phyloP scores from a whole-genome alignment of 768 basidiomycete species.

The Auricularia heimuer region DNA sequence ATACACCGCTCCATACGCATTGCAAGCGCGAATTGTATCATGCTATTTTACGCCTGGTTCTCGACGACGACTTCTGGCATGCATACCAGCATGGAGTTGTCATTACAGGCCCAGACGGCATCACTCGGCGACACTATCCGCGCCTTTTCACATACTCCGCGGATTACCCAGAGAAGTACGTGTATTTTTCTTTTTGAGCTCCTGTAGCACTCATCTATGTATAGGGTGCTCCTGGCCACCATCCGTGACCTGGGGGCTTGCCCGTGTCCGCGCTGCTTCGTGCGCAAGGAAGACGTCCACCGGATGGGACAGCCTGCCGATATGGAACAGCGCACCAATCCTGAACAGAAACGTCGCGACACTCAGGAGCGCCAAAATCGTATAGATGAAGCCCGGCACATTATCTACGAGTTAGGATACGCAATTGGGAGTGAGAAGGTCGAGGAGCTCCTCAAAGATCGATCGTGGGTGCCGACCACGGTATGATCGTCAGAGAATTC shows the following conservation, averaged over 20 bases:
- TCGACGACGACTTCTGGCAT: conserved; percentile 10
- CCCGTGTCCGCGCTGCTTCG: conserved; percentile 29
- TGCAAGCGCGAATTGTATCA: conserved; percentile 16
- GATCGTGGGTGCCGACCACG: conserved; percentile 12
- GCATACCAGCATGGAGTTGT: conserved; percentile 14
- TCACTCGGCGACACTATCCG: conserved; percentile 9
- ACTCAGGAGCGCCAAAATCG: not conserved
- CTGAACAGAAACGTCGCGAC: not conserved
- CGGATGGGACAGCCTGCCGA: conserved; percentile 1
- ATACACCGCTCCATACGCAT: conserved; percentile 8
- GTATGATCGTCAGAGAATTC: not conserved
- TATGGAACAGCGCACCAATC: not conserved
- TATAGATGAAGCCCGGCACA: conserved; percentile 4
- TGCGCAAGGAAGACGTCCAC: conserved; percentile 14
- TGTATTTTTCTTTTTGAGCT: not conserved
- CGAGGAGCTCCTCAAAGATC: conserved; percentile 2
- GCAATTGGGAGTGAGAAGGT: conserved; percentile 4
- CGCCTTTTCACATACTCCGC: conserved; percentile 13
- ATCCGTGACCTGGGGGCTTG: conserved; percentile 15
- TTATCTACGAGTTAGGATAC: conserved; percentile 8
- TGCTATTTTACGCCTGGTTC: conserved; percentile 9
- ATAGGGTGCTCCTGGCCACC: conserved; percentile 20
- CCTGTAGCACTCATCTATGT: not conserved
- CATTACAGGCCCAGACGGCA: conserved; percentile 10
- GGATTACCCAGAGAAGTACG: conserved; percentile 20